phyloP scores from a whole-genome alignment of 768 basidiomycete genomes.

The Paxillus ammoniavirescens region DNA sequence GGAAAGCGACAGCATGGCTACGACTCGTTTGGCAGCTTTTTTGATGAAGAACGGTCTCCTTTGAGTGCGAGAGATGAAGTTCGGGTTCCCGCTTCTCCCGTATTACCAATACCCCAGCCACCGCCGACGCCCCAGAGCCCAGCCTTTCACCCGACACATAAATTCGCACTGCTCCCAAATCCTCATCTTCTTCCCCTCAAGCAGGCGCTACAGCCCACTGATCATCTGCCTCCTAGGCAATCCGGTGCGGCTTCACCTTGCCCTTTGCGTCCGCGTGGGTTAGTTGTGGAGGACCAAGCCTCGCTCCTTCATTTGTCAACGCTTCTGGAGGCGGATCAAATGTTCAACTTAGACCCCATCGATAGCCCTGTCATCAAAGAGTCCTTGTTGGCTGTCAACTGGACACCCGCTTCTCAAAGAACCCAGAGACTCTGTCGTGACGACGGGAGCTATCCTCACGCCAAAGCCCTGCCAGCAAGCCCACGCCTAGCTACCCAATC shows the following conservation, averaged over 20 bases:
- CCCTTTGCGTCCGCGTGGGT: slow-evolving; percentile 37
- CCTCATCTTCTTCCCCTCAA: not conserved
- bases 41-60: slow-evolving; percentile 8
- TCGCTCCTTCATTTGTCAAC: slow-evolving; percentile 35
- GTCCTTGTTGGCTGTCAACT: slow-evolving; percentile 13
- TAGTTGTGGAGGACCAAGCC: slow-evolving; percentile 40
- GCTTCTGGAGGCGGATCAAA: slow-evolving; percentile 32
- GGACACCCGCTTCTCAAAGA: not conserved
- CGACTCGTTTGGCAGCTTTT: slow-evolving; percentile 8
- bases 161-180: not conserved
- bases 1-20: not conserved
- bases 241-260: slow-evolving; percentile 9
- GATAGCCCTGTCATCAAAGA: slow-evolving; percentile 28
- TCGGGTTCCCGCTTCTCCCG: slow-evolving; percentile 35
- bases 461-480: slow-evolving; percentile 25
- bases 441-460: not conserved
- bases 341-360: slow-evolving; percentile 20
- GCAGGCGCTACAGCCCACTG: not conserved
- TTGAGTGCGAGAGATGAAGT: not conserved
- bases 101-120: slow-evolving; percentile 38
- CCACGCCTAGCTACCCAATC: not conserved
- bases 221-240: not conserved
- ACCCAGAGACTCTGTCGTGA: not conserved
- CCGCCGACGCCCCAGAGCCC: slow-evolving; percentile 33
- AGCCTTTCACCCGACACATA: slow-evolving; percentile 11